Percentiles rank a stretch among this genome's conserved stretches.
Conservation (phyloP, 139 green algal genomes). For the Marvania coccoides region DNA sequence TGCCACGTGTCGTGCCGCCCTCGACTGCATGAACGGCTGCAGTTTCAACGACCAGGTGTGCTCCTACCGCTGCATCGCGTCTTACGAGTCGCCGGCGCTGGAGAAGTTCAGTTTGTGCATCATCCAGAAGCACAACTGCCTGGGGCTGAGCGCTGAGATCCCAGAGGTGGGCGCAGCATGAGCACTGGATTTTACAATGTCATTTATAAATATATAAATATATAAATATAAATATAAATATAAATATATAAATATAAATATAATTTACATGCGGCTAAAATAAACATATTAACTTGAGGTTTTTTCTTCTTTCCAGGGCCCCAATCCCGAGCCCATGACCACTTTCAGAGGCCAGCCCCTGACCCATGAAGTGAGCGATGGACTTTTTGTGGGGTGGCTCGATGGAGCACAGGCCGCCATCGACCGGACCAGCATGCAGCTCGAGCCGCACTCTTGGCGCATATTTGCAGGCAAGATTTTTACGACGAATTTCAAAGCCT, state of each 20-base stretch:
- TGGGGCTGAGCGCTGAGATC: constrained; percentile 50
- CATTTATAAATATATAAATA: too few relatives aligned
- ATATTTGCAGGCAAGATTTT: too few relatives aligned
- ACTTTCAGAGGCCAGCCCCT: constrained; percentile 64
- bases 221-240: too few relatives aligned
- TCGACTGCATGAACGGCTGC: constrained; percentile 77
- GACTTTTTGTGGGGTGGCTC: constrained; percentile 57
- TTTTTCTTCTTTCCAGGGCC: too few relatives aligned
- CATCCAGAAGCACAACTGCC: constrained; percentile 94
- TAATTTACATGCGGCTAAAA: too few relatives aligned
- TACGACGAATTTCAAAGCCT: too few relatives aligned
- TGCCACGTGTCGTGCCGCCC: constrained; percentile 63
- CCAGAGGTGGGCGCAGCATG: too few relatives aligned
- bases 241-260: too few relatives aligned
- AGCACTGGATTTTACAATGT: too few relatives aligned
- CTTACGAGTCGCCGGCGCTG: constrained; percentile 77
- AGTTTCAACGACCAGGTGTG: constrained; percentile 84
- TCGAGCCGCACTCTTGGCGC: too few relatives aligned
- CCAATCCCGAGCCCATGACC: constrained; percentile 69
- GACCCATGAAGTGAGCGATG: constrained; percentile 74
- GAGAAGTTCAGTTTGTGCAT: constrained; percentile 89
- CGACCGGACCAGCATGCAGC: too few relatives aligned
- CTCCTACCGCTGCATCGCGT: constrained; percentile 85
- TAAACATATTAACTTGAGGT: too few relatives aligned
- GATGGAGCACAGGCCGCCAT: background rate